phyloP scores from a whole-genome alignment of 140 eudicot species.

The Flaveria floridana region DNA sequence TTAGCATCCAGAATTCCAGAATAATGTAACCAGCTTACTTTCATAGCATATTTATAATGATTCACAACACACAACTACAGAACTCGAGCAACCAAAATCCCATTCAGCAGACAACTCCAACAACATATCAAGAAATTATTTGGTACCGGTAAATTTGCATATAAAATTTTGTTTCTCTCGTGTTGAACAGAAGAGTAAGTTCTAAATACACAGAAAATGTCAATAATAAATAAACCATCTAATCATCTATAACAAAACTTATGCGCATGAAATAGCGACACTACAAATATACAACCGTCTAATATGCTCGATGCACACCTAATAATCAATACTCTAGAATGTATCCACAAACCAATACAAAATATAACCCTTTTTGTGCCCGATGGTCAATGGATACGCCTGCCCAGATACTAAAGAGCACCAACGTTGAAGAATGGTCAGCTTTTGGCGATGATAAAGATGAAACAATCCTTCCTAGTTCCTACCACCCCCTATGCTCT shows the following conservation, averaged over 20 bases:
- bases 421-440: too few species aligned
- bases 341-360: not conserved
- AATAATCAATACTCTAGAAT: not conserved
- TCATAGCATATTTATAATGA: not conserved
- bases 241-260: not conserved
- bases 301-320: too few species aligned
- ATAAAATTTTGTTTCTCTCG: not conserved
- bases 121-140: not conserved
- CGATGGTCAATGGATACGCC: too few species aligned
- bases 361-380: conserved; percentile 1
- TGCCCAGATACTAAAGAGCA: too few species aligned
- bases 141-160: not conserved
- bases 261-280: not conserved
- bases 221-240: not conserved
- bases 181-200: conserved; percentile 1
- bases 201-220: not conserved
- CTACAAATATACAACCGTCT: too few species aligned
- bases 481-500: too few species aligned
- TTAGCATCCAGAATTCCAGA: not conserved
- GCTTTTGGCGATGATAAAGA: too few species aligned
- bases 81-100: conserved; percentile 3
- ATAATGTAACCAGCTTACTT: not conserved
- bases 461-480: too few species aligned
- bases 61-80: not conserved
- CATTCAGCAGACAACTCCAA: not conserved